Conservation (phyloP, 768 basidiomycete genomes). For the Nidularia sp. region DNA sequence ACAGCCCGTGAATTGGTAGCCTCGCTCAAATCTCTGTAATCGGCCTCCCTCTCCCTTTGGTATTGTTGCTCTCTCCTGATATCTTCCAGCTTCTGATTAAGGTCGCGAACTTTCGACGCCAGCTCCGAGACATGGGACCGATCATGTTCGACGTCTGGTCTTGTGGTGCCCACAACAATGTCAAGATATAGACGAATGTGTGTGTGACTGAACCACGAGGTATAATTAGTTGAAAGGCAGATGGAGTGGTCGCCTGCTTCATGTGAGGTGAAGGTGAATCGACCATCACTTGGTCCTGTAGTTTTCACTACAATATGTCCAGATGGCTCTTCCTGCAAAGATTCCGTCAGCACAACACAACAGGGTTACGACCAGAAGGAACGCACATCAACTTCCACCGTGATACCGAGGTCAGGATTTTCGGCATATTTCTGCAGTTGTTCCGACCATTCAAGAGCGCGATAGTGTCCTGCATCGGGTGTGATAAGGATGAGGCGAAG, state of each 20-base stretch:
- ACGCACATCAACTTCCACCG: conserved; percentile 82
- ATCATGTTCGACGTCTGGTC: conserved; percentile 84
- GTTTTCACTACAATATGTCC: conserved; percentile 83
- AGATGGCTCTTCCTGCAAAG: conserved; percentile 75
- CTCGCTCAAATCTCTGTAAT: conserved; percentile 88
- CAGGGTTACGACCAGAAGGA: no score
- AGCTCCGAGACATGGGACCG: conserved; percentile 80
- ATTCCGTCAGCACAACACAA: not conserved
- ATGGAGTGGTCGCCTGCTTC: conserved; percentile 97
- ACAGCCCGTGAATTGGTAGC: conserved; percentile 87
- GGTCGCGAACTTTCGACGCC: conserved; percentile 79
- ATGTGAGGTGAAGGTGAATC: conserved; percentile 97
- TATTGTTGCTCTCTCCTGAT: conserved; percentile 96
- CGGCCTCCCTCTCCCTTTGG: conserved; percentile 91
- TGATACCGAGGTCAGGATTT: conserved; percentile 79
- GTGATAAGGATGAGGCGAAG: not conserved
- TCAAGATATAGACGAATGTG: conserved; percentile 96
- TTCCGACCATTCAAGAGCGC: conserved; percentile 89
- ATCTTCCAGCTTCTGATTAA: conserved; percentile 91
- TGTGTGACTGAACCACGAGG: conserved; percentile 80
- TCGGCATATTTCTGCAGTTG: conserved; percentile 57
- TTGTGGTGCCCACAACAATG: conserved; percentile 85
- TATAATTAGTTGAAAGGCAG: conserved; percentile 91
- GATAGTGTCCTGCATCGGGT: conserved; percentile 72
- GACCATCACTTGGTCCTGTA: conserved; percentile 84